Conservation (phyloP, 176 grass and related monocot species). For the Cenchrus purpureus region DNA sequence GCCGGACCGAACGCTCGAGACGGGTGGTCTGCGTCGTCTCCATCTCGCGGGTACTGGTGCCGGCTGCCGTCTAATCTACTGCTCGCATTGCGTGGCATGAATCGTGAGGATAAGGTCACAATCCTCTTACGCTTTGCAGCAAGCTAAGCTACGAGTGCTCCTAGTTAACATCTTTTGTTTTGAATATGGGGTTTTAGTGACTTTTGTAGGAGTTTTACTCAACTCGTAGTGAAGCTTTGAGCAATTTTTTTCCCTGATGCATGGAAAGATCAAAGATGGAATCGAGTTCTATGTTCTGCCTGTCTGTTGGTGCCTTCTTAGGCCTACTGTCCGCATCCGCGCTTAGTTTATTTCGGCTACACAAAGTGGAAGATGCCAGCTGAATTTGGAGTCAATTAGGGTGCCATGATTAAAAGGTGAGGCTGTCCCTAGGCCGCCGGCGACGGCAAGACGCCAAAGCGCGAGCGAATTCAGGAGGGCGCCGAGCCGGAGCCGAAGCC, state of each 20-base stretch:
- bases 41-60: background rate
- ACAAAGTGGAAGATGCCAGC: conserved; percentile 23
- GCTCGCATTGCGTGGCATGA: background rate
- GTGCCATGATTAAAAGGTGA: conserved; percentile 33
- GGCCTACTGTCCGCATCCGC: background rate
- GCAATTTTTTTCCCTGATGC: background rate
- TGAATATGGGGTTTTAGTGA: no score
- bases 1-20: conserved; percentile 41
- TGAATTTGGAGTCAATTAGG: conserved; percentile 18
- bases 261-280: background rate
- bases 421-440: background rate
- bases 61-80: background rate
- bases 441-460: conserved; percentile 25
- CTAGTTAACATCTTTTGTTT: background rate
- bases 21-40: background rate
- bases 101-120: background rate
- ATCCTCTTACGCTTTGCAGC: background rate
- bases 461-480: conserved; percentile 31
- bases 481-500: background rate
- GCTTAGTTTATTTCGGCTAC: background rate
- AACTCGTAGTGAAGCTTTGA: background rate
- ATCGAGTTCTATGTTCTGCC: background rate
- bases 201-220: background rate
- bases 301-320: conserved; percentile 11
- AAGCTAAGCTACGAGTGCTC: background rate